phyloP scores from a whole-genome alignment of 805 yeast genomes.

The Lachancea waltii region DNA sequence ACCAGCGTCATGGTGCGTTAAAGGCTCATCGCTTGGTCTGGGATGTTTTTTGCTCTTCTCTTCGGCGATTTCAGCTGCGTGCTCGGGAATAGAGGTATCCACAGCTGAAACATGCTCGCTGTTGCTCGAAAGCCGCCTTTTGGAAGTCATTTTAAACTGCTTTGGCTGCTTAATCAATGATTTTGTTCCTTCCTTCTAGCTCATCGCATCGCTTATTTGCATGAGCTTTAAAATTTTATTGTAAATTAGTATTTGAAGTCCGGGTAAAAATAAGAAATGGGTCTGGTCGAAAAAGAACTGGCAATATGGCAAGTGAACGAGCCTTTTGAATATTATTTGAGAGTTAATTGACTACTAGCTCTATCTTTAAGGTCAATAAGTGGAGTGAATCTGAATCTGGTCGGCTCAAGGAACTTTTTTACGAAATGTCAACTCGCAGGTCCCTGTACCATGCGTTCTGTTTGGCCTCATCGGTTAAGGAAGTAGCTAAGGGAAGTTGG shows the following conservation, averaged over 20 bases:
- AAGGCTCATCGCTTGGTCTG: slow-evolving; percentile 31
- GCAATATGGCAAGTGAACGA: neutral
- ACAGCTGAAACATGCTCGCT: slow-evolving; percentile 32
- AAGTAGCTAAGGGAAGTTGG: slow-evolving; percentile 19
- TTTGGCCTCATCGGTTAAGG: slow-evolving; percentile 17
- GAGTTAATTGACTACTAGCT: neutral
- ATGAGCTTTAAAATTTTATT: slow-evolving; percentile 2
- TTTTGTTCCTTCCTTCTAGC: neutral
- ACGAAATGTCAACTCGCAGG: slow-evolving; percentile 16
- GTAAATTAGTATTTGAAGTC: neutral
- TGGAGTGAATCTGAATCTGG: neutral
- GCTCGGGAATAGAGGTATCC: slow-evolving; percentile 51
- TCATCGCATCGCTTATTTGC: slow-evolving; percentile 14
- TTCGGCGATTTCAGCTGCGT: slow-evolving; percentile 64
- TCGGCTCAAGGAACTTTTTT: too few relatives aligned
- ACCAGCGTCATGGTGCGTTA: slow-evolving; percentile 58
- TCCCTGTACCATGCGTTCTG: slow-evolving; percentile 23
- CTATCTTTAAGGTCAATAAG: neutral
- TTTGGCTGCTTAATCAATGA: neutral
- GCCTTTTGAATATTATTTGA: neutral
- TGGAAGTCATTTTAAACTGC: slow-evolving; percentile 23
- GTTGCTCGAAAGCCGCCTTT: slow-evolving; percentile 28
- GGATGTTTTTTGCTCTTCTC: slow-evolving; percentile 45
- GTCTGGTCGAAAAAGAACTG: neutral
- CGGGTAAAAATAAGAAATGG: neutral